These are phyloP conservation scores for Arthrinium puccinioides DNA, from an alignment of 2,329 filamentous ascomycete species.

Conservation along the genomic window DNA sequence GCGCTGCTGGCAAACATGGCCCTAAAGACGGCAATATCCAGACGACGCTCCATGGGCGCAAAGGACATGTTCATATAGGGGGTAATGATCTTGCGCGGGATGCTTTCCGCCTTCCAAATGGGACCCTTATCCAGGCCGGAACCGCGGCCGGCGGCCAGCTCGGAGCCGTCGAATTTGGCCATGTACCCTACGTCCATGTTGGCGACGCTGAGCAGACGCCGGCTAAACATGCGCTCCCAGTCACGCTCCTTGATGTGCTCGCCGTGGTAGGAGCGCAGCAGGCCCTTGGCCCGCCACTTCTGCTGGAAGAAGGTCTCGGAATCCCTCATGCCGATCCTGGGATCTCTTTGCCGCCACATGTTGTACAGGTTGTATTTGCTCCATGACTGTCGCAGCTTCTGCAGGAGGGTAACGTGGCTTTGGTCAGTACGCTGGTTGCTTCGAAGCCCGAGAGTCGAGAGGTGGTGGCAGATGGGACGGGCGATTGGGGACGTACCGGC, in stretches of 20 bases:
- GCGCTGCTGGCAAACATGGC: conserved; percentile 91
- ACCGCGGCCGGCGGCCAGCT: conserved; percentile 76
- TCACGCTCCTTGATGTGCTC: conserved; percentile 89
- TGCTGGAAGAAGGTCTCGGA: conserved; percentile 85
- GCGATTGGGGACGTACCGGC: conserved; percentile 41
- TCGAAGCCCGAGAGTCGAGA: no score
- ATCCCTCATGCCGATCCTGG: conserved; percentile 28
- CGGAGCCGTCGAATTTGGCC: conserved; percentile 72
- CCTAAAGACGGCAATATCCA: conserved; percentile 92
- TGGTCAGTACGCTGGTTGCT: no score
- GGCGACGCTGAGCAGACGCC: conserved; percentile 72
- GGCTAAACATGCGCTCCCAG: conserved; percentile 89
- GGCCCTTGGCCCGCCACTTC: conserved; percentile 89
- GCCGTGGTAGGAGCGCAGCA: conserved; percentile 83
- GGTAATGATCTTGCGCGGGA: conserved; percentile 38
- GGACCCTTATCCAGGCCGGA: conserved; percentile 49
- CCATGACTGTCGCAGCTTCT: conserved; percentile 96
- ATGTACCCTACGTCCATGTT: conserved; percentile 79
- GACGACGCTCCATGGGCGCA: conserved; percentile 79
- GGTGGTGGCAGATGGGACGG: conserved; percentile 5
- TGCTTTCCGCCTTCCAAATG: background rate
- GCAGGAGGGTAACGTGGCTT: no score
- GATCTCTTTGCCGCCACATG: conserved; percentile 49
- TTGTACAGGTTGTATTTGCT: conserved; percentile 98
- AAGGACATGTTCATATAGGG: conserved; percentile 97